phyloP scores from a whole-genome alignment of 139 green algal species.

The Pycnococcus provasolii region DNA sequence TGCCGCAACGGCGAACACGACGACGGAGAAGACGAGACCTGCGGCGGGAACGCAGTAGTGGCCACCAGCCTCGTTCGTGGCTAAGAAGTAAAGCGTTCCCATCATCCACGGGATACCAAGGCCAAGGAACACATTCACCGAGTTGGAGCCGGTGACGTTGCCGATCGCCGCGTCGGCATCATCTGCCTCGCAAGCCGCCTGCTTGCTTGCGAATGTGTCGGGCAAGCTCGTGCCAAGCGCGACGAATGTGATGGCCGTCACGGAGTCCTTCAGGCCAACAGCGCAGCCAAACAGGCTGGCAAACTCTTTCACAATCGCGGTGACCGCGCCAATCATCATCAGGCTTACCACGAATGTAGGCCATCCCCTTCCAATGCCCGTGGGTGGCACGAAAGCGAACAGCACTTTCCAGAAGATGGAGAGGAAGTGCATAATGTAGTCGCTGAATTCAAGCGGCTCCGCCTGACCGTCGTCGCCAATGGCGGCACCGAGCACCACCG shows the following conservation, averaged over 20 bases:
- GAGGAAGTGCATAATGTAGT: constrained; percentile 24
- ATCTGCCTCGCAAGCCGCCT: constrained; percentile 12
- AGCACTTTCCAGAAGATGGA: constrained; percentile 27
- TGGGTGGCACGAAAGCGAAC: constrained; percentile 21
- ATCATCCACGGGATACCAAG: constrained; percentile 21
- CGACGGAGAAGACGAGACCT: constrained; percentile 1
- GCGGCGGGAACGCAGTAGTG: neutral
- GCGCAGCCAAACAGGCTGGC: constrained; percentile 19
- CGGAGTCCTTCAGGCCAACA: constrained; percentile 20
- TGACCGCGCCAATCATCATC: constrained; percentile 20
- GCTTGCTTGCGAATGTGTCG: constrained; percentile 22
- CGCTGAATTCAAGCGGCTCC: constrained; percentile 4
- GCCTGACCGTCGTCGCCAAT: constrained; percentile 1
- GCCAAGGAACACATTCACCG: constrained; percentile 26
- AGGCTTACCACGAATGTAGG: constrained; percentile 13
- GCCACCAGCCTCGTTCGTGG: neutral
- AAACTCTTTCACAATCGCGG: constrained; percentile 17
- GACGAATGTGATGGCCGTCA: constrained; percentile 29
- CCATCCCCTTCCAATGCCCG: constrained; percentile 11
- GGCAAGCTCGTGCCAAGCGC: constrained; percentile 21
- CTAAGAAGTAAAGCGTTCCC: constrained; percentile 11
- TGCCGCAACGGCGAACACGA: constrained; percentile 1
- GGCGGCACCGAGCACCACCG: neutral
- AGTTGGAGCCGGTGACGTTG: constrained; percentile 24
- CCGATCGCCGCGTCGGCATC: constrained; percentile 20